A percentile compares a stretch with the other conserved stretches of the same genome.
Conservation (phyloP, 108 stramenopile species). For the Fragilaria radians region DNA sequence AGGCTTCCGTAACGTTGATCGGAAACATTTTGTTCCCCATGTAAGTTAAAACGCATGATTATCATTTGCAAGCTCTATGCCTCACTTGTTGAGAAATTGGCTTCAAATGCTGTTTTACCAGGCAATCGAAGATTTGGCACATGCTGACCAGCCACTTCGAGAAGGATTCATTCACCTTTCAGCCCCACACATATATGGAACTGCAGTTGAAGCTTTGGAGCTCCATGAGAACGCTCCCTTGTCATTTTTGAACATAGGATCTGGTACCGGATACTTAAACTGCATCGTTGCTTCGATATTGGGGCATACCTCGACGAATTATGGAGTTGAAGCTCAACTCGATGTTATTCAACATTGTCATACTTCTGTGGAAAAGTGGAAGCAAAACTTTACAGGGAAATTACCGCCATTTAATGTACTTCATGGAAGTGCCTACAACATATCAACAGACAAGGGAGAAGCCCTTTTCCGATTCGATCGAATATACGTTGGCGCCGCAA, state of each 20-base stretch:
- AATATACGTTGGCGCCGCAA: conserved; percentile 81
- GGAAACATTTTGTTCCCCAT: conserved; percentile 75
- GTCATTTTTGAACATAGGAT: conserved; percentile 80
- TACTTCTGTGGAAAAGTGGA: conserved; percentile 56
- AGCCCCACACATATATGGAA: conserved; percentile 89
- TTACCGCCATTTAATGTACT: conserved; percentile 44
- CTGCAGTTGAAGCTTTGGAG: conserved; percentile 77
- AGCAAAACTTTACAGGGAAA: conserved; percentile 3
- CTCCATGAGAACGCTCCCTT: conserved; percentile 45
- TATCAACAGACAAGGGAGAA: conserved; percentile 49
- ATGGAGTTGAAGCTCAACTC: conserved; percentile 66
- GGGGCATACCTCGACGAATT: conserved; percentile 59
- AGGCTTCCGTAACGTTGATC: conserved; percentile 76
- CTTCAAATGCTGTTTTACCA: no score
- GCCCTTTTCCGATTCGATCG: conserved; percentile 72
- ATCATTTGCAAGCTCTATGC: neutral
- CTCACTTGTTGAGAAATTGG: no score
- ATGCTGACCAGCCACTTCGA: conserved; percentile 72
- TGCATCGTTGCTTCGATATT: conserved; percentile 73
- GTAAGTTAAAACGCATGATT: conserved; percentile 48
- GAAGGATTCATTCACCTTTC: conserved; percentile 84
- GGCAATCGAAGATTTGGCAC: conserved; percentile 49
- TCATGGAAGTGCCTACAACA: conserved; percentile 71
- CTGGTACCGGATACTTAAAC: conserved; percentile 84
- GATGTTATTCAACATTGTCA: conserved; percentile 74